Conservation (phyloP, 2,329 filamentous ascomycete genomes). For the Acrodontium crateriforme region DNA sequence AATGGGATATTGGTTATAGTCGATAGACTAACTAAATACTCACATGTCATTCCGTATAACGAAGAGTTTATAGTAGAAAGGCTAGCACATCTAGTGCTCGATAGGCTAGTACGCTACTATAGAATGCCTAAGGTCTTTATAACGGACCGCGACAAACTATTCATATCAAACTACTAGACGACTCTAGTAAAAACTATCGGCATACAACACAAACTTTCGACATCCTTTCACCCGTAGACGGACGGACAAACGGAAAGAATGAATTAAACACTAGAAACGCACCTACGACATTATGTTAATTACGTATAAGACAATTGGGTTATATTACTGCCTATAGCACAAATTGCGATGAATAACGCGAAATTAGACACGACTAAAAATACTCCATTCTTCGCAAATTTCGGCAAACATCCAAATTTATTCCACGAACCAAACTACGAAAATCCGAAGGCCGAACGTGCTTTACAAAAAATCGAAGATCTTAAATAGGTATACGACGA, state of each 20-base stretch:
- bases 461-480: too few relatives aligned
- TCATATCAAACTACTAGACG: slow-evolving; percentile 12
- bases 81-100: slow-evolving; percentile 9
- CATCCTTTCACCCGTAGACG: slow-evolving; percentile 16
- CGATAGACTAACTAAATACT: slow-evolving; percentile 9
- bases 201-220: slow-evolving; percentile 13
- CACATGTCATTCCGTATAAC: slow-evolving; percentile 7
- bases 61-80: slow-evolving; percentile 6
- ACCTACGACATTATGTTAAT: too few relatives aligned
- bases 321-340: slow-evolving; percentile 10
- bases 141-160: slow-evolving; percentile 12
- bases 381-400: slow-evolving; percentile 12
- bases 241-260: too few relatives aligned
- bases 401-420: slow-evolving; percentile 4
- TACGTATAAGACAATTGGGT: too few relatives aligned
- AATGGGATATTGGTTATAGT: slow-evolving; percentile 12
- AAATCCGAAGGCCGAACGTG: too few relatives aligned
- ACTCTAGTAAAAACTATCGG: slow-evolving; percentile 7
- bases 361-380: slow-evolving; percentile 6
- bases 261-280: too few relatives aligned
- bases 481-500: too few relatives aligned
- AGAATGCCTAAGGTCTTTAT: slow-evolving; percentile 9
- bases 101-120: slow-evolving; percentile 9
- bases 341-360: slow-evolving; percentile 14
- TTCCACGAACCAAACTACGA: too few relatives aligned